phyloP scores from a whole-genome alignment of 768 basidiomycete species.

The Mrakia hoshinonis region DNA sequence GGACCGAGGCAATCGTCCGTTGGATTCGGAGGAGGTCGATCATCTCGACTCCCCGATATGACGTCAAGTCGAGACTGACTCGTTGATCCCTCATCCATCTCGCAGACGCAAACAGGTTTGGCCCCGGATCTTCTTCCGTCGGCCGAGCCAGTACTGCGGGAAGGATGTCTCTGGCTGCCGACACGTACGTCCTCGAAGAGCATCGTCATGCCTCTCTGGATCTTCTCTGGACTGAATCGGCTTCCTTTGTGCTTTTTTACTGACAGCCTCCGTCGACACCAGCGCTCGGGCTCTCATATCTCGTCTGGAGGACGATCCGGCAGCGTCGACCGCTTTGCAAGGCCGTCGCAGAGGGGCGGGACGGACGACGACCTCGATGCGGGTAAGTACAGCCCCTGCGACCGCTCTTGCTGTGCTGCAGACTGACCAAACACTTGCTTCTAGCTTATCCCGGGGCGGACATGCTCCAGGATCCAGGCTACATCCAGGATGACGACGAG shows the following conservation, averaged over 20 bases:
- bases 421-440: no score
- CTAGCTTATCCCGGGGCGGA: conserved; percentile 2
- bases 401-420: no score
- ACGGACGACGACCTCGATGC: not conserved
- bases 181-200: not conserved
- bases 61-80: not conserved
- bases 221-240: not conserved
- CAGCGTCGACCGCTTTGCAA: not conserved
- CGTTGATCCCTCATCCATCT: no score
- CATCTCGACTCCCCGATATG: no score
- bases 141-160: conserved; percentile 10
- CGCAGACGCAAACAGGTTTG: not conserved
- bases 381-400: not conserved
- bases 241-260: not conserved
- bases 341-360: not conserved
- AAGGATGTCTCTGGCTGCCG: not conserved
- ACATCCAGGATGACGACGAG: not conserved
- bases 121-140: conserved; percentile 8
- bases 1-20: conserved; percentile 9
- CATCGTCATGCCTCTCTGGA: not conserved
- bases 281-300: not conserved
- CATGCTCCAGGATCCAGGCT: conserved; percentile 2
- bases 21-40: not conserved
- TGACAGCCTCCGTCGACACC: conserved; percentile 13
- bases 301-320: conserved; percentile 8